These are phyloP conservation scores for Neofusicoccum cordaticola DNA, from an alignment of 2,329 filamentous ascomycete species.

Conservation along the genomic window DNA sequence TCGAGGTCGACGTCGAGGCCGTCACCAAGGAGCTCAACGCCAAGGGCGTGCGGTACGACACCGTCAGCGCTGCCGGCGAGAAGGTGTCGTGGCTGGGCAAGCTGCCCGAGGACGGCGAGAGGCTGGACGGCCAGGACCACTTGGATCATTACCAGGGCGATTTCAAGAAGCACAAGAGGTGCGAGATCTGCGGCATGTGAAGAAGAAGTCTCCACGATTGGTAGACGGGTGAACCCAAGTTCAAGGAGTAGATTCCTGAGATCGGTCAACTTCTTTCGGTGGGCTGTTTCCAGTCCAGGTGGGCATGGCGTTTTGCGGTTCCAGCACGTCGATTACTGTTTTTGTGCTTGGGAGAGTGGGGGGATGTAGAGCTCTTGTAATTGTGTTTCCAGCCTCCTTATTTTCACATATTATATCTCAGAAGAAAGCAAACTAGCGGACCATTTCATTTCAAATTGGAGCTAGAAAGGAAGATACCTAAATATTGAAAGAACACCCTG, in stretches of 20 bases:
- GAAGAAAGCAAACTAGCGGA: background rate
- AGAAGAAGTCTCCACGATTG: too few species aligned
- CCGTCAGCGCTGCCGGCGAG: constrained; percentile 27
- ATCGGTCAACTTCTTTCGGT: too few species aligned
- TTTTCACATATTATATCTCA: background rate
- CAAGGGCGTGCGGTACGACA: constrained; percentile 43
- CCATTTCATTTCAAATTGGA: background rate
- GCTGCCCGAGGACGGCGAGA: constrained; percentile 39
- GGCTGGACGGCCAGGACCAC: constrained; percentile 46
- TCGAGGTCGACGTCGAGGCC: constrained; percentile 73
- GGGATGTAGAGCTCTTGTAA: background rate
- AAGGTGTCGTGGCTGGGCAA: constrained; percentile 43
- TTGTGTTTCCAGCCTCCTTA: background rate
- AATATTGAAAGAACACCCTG: background rate
- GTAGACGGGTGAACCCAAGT: too few species aligned
- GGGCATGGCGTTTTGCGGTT: background rate
- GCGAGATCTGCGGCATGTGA: constrained; percentile 18
- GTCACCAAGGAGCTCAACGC: constrained; percentile 73
- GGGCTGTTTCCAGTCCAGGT: too few species aligned
- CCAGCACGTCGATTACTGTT: background rate
- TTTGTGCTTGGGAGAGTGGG: background rate
- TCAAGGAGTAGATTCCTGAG: too few species aligned
- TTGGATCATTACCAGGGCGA: constrained; percentile 26
- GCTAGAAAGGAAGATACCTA: background rate
- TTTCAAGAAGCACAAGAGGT: constrained; percentile 24